Conservation (phyloP, 805 yeast genomes). For the Blastobotrys peoriensis region DNA sequence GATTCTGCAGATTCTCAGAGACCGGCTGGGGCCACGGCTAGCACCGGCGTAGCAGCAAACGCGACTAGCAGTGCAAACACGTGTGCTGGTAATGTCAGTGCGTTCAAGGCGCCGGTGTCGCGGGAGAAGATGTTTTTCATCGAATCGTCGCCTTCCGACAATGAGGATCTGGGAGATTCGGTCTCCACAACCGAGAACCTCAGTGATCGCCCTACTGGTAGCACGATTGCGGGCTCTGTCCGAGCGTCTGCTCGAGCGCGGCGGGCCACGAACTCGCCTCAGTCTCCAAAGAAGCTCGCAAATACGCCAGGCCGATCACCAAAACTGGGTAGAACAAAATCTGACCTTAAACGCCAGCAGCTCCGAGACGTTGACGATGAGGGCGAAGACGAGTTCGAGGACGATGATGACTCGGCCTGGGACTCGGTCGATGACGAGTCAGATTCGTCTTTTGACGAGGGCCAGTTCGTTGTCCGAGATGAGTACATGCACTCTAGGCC, state of each 20-base stretch:
- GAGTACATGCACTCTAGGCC: conserved; percentile 27
- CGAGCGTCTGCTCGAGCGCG: not conserved
- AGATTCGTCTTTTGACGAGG: conserved; percentile 27
- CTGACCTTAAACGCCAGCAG: not conserved
- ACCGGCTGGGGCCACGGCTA: conserved; percentile 21
- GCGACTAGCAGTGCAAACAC: not conserved
- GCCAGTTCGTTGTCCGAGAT: conserved; percentile 25
- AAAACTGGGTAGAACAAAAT: not conserved
- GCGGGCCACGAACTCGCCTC: not conserved
- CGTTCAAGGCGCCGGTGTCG: conserved; percentile 14
- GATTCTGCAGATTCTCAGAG: too few species aligned
- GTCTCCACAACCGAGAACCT: conserved; percentile 16
- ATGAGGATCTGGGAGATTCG: conserved; percentile 25
- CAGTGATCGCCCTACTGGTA: conserved; percentile 1
- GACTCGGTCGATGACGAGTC: conserved; percentile 33
- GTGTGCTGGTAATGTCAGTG: conserved; percentile 4
- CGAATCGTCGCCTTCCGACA: conserved; percentile 34
- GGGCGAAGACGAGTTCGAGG: conserved; percentile 20
- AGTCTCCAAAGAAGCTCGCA: not conserved
- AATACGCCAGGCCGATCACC: too few species aligned
- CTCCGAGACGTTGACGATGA: conserved; percentile 14
- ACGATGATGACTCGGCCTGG: conserved; percentile 31
- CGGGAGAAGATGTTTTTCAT: conserved; percentile 35
- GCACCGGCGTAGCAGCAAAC: conserved; percentile 8
- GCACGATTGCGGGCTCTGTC: not conserved